A percentile compares a stretch with the other conserved stretches of the same genome.
Conservation (phyloP, 768 basidiomycete species). For the Stropharia rugosoannulata region DNA sequence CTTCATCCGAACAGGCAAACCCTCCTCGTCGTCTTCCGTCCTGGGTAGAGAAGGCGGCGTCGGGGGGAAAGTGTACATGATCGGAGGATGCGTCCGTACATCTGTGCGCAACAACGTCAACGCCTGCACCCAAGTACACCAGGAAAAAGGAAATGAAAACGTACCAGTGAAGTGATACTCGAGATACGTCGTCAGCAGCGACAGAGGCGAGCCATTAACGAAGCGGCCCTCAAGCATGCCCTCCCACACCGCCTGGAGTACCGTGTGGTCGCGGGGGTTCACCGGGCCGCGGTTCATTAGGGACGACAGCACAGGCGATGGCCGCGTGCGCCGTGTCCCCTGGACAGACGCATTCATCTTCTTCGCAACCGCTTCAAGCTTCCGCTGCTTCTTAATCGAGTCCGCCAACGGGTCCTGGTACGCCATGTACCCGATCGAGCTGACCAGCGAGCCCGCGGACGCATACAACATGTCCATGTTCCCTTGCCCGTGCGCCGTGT, state of each 20-base stretch:
- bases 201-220: slow-evolving; percentile 65
- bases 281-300: slow-evolving; percentile 35
- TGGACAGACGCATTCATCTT: not conserved
- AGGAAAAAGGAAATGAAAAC: slow-evolving; percentile 10
- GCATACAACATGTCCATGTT: slow-evolving; percentile 9
- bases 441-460: slow-evolving; percentile 26
- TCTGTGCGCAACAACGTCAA: slow-evolving; percentile 34
- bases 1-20: slow-evolving; percentile 1
- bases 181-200: slow-evolving; percentile 56
- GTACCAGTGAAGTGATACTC: slow-evolving; percentile 63
- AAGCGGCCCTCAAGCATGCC: slow-evolving; percentile 69
- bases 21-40: slow-evolving; percentile 10
- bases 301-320: slow-evolving; percentile 31
- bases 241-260: slow-evolving; percentile 63
- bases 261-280: slow-evolving; percentile 67
- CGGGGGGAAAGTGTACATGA: slow-evolving; percentile 58
- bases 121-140: not conserved
- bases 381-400: slow-evolving; percentile 10
- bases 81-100: slow-evolving; percentile 64
- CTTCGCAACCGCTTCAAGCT: slow-evolving; percentile 7
- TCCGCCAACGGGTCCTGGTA: slow-evolving; percentile 16
- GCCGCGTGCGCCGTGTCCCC: slow-evolving; percentile 10
- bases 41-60: slow-evolving; percentile 21
- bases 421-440: slow-evolving; percentile 17
- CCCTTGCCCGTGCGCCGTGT: not conserved